Percentiles rank a stretch among this genome's conserved stretches.
phyloP scores from a whole-genome alignment of 371 early-diverging fungal species.

The Rhizomucor miehei region DNA sequence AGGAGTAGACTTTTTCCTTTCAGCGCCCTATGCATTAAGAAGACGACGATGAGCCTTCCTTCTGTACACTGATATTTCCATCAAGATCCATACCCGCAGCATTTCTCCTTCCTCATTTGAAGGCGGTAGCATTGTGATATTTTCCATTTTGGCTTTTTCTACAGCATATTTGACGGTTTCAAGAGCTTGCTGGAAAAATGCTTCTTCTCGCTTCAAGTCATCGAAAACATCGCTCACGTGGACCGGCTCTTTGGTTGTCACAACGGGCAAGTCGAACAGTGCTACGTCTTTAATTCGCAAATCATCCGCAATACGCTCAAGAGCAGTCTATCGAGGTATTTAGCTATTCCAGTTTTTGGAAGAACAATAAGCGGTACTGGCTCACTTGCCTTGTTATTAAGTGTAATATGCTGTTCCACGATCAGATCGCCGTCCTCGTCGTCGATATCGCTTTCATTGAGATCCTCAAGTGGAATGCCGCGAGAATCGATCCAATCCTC shows the following conservation, averaged over 20 bases:
- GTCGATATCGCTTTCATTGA: conserved; percentile 31
- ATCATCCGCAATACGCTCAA: conserved; percentile 60
- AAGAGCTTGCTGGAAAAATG: conserved; percentile 87
- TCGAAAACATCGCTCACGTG: conserved; percentile 69
- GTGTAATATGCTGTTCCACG: conserved; percentile 58
- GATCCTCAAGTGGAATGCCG: conserved; percentile 27
- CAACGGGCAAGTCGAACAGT: conserved; percentile 79
- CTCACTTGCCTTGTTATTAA: conserved; percentile 71
- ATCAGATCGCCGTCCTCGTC: conserved; percentile 61
- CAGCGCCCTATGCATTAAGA: too few relatives aligned
- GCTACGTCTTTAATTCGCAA: conserved; percentile 68
- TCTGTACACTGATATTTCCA: too few relatives aligned
- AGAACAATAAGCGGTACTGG: too few relatives aligned
- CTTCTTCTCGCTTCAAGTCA: conserved; percentile 88
- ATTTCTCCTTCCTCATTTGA: conserved; percentile 85
- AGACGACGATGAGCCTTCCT: too few relatives aligned
- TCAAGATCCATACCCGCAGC: too few relatives aligned
- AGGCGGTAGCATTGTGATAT: conserved; percentile 74
- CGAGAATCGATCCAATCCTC: not conserved
- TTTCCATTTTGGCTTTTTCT: conserved; percentile 52
- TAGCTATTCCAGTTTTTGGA: not conserved
- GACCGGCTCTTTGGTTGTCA: conserved; percentile 64
- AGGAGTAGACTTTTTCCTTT: too few relatives aligned
- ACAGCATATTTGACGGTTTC: conserved; percentile 70
- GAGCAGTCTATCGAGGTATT: conserved; percentile 49